Base-by-base conservation (phyloP, 1,284 basidiomycete genomes). In the Cutaneotrichosporon curvatum region DNA sequence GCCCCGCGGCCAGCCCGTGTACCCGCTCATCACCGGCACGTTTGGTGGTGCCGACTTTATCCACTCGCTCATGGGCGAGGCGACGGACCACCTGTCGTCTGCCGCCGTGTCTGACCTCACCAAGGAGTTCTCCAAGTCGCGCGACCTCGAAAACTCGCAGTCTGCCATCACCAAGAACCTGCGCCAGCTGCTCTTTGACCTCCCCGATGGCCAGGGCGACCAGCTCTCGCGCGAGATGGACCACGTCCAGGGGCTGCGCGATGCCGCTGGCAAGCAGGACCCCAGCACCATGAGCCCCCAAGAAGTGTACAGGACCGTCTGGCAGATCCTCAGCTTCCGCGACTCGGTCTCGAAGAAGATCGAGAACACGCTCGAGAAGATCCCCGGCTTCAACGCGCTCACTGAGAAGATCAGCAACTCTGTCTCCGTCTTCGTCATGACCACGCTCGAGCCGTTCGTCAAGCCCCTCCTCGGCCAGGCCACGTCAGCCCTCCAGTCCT, bases 1-100 rank as follows among this genome's bases (percentile, higher is more conserved):
- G 20, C 86, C 83, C 0, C 81, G 83, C 51, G 88, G 90, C 4
- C 78, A 79, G 52, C 75, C 75, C 66, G 85, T 90, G 20, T 81
- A 84, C 2, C 89, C 88, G 0, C 76, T 94, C 39, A 84, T 94
- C 11, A 94, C 90, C 2, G 89, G 83, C 8, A 86, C 88, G 0
- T 94, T 94, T 58, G 89, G 89, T 12, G 83, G 83, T 1, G 83
- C 79, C 59, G 89, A 94, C 67, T 94, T 94, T 62, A 81, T 85
- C 40, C 81, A 85, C 62, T 86, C 83, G 28, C 57, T 71, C 44
- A 70, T 76, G 53, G 75, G 75, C 8, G 76, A 77, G 61, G 75
- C 75, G 0, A 69, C 70, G 36, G 76, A 77, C 50, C 67, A 74
- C 43, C 56, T 72, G 20, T 58, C 54, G 41, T 37, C 38, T n/a